A percentile compares a stretch with the other conserved stretches of the same genome.
These are phyloP conservation scores for Pseudopithomyces maydicus DNA, from an alignment of 2,329 filamentous ascomycete genomes.

Conservation along the genomic window DNA sequence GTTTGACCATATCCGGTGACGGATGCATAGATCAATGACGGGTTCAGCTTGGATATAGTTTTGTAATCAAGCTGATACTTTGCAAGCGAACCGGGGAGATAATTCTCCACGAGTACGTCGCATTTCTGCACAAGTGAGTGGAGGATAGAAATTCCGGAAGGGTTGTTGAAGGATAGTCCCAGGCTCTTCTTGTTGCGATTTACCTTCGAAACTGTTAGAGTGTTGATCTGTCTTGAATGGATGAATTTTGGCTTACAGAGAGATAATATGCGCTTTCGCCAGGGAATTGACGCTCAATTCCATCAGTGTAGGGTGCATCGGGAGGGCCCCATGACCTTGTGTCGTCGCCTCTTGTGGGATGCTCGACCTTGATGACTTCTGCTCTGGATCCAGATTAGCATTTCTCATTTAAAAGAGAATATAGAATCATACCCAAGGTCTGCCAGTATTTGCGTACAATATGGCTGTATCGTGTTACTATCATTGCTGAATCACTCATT, in stretches of 20 bases:
- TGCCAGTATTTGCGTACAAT: constrained; percentile 94
- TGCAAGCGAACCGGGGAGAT: constrained; percentile 82
- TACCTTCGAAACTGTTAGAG: constrained; percentile 61
- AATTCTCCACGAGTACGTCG: constrained; percentile 95
- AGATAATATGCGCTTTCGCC: constrained; percentile 98
- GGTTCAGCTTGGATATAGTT: constrained; percentile 78
- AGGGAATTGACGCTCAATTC: constrained; percentile 64
- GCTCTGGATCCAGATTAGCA: constrained; percentile 61
- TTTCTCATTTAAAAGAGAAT: not conserved
- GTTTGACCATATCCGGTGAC: constrained; percentile 97
- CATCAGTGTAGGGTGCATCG: constrained; percentile 76
- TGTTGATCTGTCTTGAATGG: not conserved
- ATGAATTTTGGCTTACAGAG: constrained; percentile 59
- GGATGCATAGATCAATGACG: constrained; percentile 86
- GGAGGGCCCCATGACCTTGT: constrained; percentile 96
- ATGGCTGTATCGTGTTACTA: constrained; percentile 67
- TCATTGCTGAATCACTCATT: not conserved
- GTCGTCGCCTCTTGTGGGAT: constrained; percentile 88
- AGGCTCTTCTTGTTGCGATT: constrained; percentile 98
- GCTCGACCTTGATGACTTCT: constrained; percentile 96
- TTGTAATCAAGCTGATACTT: constrained; percentile 92
- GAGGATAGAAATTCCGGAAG: constrained; percentile 79
- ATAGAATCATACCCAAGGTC: constrained; percentile 76
- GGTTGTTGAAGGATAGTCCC: constrained; percentile 85
- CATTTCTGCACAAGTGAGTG: constrained; percentile 82